Conservation (phyloP, 768 basidiomycete genomes). For the Mycena maculata region DNA sequence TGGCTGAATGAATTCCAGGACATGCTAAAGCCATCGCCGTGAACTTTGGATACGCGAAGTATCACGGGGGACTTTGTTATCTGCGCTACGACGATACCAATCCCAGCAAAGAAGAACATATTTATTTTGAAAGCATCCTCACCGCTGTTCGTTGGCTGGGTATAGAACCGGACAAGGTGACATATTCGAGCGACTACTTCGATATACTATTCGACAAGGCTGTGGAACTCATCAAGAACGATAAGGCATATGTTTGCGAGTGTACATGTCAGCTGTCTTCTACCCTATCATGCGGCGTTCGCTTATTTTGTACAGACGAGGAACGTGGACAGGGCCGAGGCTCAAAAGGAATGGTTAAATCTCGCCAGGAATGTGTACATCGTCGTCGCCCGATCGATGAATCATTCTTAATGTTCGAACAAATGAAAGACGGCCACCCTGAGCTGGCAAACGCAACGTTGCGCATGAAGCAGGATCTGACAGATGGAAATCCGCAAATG, state of each 20-base stretch:
- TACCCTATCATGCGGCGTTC: slow-evolving; percentile 7
- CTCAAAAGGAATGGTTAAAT: slow-evolving; percentile 71
- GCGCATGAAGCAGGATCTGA: slow-evolving; percentile 96
- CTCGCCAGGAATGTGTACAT: slow-evolving; percentile 85
- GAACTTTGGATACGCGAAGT: slow-evolving; percentile 97
- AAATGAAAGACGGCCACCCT: slow-evolving; percentile 91
- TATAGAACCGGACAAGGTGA: slow-evolving; percentile 97
- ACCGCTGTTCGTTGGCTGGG: slow-evolving; percentile 98
- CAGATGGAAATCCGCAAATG: slow-evolving; percentile 96
- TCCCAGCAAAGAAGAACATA: slow-evolving; percentile 94
- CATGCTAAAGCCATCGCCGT: slow-evolving; percentile 99
- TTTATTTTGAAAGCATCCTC: slow-evolving; percentile 95
- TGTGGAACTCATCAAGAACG: slow-evolving; percentile 84
- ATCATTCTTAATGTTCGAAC: slow-evolving; percentile 87
- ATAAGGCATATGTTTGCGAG: slow-evolving; percentile 94
- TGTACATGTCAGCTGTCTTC: slow-evolving; percentile 80
- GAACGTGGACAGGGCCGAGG: slow-evolving; percentile 91
- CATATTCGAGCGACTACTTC: slow-evolving; percentile 98
- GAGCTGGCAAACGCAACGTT: slow-evolving; percentile 90
- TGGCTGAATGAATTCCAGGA: slow-evolving; percentile 92
- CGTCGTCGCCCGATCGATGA: slow-evolving; percentile 85
- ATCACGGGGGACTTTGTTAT: slow-evolving; percentile 90
- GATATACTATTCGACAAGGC: slow-evolving; percentile 86
- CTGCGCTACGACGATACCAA: slow-evolving; percentile 98
- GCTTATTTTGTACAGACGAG: slow-evolving; percentile 69